Conservation (phyloP, 2,329 filamentous ascomycete species). For the Penicillium freii region DNA sequence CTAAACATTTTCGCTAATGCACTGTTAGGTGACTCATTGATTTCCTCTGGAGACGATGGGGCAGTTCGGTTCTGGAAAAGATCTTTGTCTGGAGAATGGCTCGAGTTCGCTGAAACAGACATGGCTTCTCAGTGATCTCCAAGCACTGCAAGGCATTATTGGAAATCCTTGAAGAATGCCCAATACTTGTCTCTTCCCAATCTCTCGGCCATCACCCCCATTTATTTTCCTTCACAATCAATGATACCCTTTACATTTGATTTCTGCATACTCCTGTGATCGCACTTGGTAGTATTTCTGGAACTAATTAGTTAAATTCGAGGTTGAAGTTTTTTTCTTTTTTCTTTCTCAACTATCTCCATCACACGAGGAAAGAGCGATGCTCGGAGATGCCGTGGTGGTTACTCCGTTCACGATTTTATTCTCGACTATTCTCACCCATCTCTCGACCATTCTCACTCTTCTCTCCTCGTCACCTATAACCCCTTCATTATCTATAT, state of each 20-base stretch:
- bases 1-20: slow-evolving; percentile 1
- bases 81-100: slow-evolving; percentile 44
- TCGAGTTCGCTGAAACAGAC: slow-evolving; percentile 45
- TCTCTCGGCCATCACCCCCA: background rate
- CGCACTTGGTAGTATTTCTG: background rate
- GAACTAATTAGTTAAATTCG: background rate
- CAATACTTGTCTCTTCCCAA: background rate
- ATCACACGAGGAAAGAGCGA: slow-evolving; percentile 16
- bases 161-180: background rate
- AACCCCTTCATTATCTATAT: slow-evolving; percentile 7
- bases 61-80: slow-evolving; percentile 46
- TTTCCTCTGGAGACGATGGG: slow-evolving; percentile 46
- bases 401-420: background rate
- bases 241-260: slow-evolving; percentile 24
- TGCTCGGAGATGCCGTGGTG: background rate
- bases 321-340: background rate
- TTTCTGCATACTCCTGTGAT: background rate
- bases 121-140: slow-evolving; percentile 34
- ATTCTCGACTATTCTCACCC: background rate
- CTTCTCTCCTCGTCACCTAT: background rate
- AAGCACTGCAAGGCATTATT: background rate
- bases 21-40: slow-evolving; percentile 41
- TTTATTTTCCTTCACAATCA: slow-evolving; percentile 8
- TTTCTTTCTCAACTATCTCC: background rate
- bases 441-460: background rate